Conservation (phyloP, 352 stramenopile species). For the Pythium plurisporium region DNA sequence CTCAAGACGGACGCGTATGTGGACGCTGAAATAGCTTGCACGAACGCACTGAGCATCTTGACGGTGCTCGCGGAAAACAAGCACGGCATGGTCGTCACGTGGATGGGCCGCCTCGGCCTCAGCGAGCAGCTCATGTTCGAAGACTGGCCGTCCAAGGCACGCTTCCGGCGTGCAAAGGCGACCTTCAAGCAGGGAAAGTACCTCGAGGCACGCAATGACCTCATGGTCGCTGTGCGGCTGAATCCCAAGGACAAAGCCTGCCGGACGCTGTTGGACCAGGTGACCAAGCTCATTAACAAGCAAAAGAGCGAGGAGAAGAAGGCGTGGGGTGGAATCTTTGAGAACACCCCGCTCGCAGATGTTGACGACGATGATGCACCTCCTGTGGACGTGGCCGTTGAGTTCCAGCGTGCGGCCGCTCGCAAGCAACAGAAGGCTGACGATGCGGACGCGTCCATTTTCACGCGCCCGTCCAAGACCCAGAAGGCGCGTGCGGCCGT, state of each 20-base stretch:
- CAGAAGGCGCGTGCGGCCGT: slow-evolving; percentile 27
- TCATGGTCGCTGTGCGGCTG: slow-evolving; percentile 72
- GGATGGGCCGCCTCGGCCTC: slow-evolving; percentile 79
- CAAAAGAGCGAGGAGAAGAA: slow-evolving; percentile 78
- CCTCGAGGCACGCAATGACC: slow-evolving; percentile 67
- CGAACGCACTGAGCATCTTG: slow-evolving; percentile 79
- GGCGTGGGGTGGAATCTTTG: slow-evolving; percentile 77
- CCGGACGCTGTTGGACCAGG: slow-evolving; percentile 63
- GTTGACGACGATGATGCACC: slow-evolving; percentile 11
- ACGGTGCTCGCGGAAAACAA: slow-evolving; percentile 72
- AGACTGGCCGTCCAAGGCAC: slow-evolving; percentile 83
- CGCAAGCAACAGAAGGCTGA: slow-evolving; percentile 3
- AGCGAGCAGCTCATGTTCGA: slow-evolving; percentile 78
- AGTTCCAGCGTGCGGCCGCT: slow-evolving; percentile 13
- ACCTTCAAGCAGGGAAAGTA: slow-evolving; percentile 72
- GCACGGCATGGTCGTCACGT: slow-evolving; percentile 73
- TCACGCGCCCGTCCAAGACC: slow-evolving; percentile 61
- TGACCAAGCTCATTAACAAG: slow-evolving; percentile 66
- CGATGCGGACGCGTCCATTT: slow-evolving; percentile 54
- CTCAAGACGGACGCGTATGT: slow-evolving; percentile 61
- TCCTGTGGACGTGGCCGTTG: slow-evolving; percentile 12
- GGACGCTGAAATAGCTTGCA: slow-evolving; percentile 76
- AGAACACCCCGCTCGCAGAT: slow-evolving; percentile 25
- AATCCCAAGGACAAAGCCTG: slow-evolving; percentile 82
- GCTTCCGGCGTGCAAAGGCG: slow-evolving; percentile 78